Conservation (phyloP, 2,329 filamentous ascomycete species). For the Sphaerostilbella broomeana region DNA sequence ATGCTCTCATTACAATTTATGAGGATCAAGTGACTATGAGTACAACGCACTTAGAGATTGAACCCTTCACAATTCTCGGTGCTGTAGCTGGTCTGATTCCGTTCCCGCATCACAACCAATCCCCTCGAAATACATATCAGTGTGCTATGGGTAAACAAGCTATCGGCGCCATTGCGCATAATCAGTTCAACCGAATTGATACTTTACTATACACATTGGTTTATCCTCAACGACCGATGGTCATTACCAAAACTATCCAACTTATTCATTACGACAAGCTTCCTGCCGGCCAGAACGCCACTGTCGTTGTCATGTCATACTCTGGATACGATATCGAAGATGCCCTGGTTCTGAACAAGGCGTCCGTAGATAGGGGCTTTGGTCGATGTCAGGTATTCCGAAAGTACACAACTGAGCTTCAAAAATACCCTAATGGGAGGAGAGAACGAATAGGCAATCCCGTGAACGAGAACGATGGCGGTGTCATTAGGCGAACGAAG, state of each 20-base stretch:
- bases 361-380: slow-evolving; percentile 89
- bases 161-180: slow-evolving; percentile 95
- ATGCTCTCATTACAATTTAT: slow-evolving; percentile 85
- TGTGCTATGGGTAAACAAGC: slow-evolving; percentile 99
- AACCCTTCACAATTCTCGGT: slow-evolving; percentile 93
- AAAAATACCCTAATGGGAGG: slow-evolving; percentile 80
- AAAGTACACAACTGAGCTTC: slow-evolving; percentile 81
- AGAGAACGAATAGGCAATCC: slow-evolving; percentile 59
- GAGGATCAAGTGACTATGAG: slow-evolving; percentile 75
- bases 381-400: slow-evolving; percentile 97
- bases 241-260: slow-evolving; percentile 94
- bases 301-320: slow-evolving; percentile 98
- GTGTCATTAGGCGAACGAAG: slow-evolving; percentile 52
- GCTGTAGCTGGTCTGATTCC: slow-evolving; percentile 95
- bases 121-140: slow-evolving; percentile 96
- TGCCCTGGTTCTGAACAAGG: slow-evolving; percentile 93
- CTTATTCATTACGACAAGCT: slow-evolving; percentile 96
- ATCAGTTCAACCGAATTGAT: slow-evolving; percentile 95
- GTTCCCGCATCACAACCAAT: slow-evolving; percentile 98
- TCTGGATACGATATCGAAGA: slow-evolving; percentile 99
- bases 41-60: slow-evolving; percentile 93
- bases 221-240: slow-evolving; percentile 95
- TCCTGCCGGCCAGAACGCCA: slow-evolving; percentile 92
- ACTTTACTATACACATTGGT: slow-evolving; percentile 94
- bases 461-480: slow-evolving; percentile 48